Evolutionary conservation across 1,139 yeast species (phyloP), one percentile per base, ranked within the genome.

Genomic region (Blastobotrys aristatus): DNA sequence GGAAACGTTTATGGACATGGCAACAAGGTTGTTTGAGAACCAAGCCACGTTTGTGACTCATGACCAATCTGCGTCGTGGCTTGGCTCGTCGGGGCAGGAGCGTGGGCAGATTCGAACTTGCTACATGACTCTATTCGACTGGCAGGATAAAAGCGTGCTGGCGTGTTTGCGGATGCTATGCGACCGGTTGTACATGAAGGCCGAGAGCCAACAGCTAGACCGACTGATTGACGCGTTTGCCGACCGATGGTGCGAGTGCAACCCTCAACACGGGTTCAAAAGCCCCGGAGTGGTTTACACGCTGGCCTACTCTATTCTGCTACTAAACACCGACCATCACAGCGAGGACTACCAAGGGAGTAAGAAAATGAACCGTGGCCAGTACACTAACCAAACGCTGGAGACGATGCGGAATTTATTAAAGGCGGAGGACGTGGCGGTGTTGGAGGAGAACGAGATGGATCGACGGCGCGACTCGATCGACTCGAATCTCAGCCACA

Each of bases 201-300:
- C 95, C 2, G 96, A 88, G 63, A 80, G 94, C 1, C 94, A 85
- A 57, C 87, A 84, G 58, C 77, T 88, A 50, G 96, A 87, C 65
- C 73, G 87, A 41, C 75, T 87, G 20, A 68, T 88, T 50, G 82
- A 84, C 38, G 72, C 84, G 1, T 82, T 86, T 61, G 75, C 95
- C 21, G 75, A 76, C 51, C 75, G 84, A 49, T 88, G 90, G 84
- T 76, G 64, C 63, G 71, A 63, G 64, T 75, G 70, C 67, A 74
- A 68, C 71, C 80, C 54, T 8, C 53, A 51, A 36, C 69, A 68
- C 45, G 69, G 74, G 11, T 79, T 80, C 60, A 74, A 73, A 42
- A 74, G 79, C 57, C 75, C 76, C 47, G 84, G 79, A 53, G 77
- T 82, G 41, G 79, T 85, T 50, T 87, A 86, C 61, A 80, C 89